Evolutionary conservation across 2,329 filamentous ascomycete genomes (phyloP), one percentile per base, ranked within the genome.

Genomic region (Metarhizium sp.): DNA sequence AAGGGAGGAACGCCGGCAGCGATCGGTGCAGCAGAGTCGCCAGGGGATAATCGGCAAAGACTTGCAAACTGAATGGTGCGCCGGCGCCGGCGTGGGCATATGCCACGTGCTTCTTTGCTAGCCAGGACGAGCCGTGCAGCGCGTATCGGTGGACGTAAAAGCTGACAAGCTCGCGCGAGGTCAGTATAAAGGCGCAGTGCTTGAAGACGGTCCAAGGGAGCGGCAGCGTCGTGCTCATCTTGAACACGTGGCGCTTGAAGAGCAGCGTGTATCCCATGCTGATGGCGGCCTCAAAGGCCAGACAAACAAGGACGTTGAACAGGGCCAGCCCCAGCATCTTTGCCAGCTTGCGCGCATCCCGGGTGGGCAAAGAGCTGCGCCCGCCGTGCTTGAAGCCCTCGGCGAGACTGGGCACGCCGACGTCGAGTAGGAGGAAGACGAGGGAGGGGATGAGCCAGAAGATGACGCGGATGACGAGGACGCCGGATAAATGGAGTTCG

Each of bases 401-500:
- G 6, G 87, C 79, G 2, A 92, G 73, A 55, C 82, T 86, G 0
- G 92, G 90, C 0, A 91, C 63, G 1, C 82, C 67, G 2, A 80
- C 75, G 67, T 95, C 91, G 65, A 95, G 86, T 3, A 84, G 64
- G 2, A 94, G 81, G 63, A 90, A 90, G 13, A 86, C 58, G 0
- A 88, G 67, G 0, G 89, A 88, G 0, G 91, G 91, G 0, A 88
- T 53, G 2, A 94, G 73, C 71, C 85, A 95, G 64, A 92, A 84
- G 4, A 88, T 60, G 10, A 85, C 56, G 46, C 88, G 85, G 51
- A 91, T 75, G 29, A 81, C 79, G 5, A 89, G 68, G 0, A 86
- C 85, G 55, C 85, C 88, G 53, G 88, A 75, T 1, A 94, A 68
- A 68, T 95, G 90, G 56, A 96, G 82, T 57, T 82, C 80, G 16